A percentile compares a stretch with the other conserved stretches of the same genome.
Evolutionary conservation across 371 early-diverging fungal genomes (phyloP).

Genomic region (Nematocida ausubeli): DNA sequence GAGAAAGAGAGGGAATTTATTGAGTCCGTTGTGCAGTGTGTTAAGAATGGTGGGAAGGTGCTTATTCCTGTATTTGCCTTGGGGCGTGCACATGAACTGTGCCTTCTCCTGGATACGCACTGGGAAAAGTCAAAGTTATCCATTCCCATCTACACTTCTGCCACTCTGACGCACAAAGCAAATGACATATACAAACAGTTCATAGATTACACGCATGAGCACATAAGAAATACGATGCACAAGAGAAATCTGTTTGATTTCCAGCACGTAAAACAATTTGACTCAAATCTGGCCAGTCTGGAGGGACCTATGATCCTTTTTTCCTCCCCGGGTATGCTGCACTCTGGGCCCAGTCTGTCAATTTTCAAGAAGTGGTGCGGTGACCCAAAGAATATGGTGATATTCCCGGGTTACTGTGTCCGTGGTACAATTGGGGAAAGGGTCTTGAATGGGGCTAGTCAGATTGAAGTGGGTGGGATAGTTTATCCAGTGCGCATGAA

Average conservation of each 20-base stretch:
- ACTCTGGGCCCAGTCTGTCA: slow-evolving; percentile 73
- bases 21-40: slow-evolving; percentile 79
- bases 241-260: slow-evolving; percentile 84
- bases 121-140: slow-evolving; percentile 83
- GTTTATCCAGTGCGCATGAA: slow-evolving; percentile 80
- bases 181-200: slow-evolving; percentile 83
- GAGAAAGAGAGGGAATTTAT: slow-evolving; percentile 83
- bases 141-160: slow-evolving; percentile 82
- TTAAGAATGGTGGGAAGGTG: slow-evolving; percentile 79
- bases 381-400: slow-evolving; percentile 80
- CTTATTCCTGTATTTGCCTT: slow-evolving; percentile 88
- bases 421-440: slow-evolving; percentile 87
- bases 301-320: slow-evolving; percentile 84
- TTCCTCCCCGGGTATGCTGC: slow-evolving; percentile 80
- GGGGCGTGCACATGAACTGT: slow-evolving; percentile 88
- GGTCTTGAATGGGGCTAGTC: slow-evolving; percentile 85
- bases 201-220: slow-evolving; percentile 87
- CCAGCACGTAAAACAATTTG: slow-evolving; percentile 79
- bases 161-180: slow-evolving; percentile 84
- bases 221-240: slow-evolving; percentile 75
- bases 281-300: slow-evolving; percentile 71
- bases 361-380: slow-evolving; percentile 82
- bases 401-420: slow-evolving; percentile 77
- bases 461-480: slow-evolving; percentile 81
- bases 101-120: slow-evolving; percentile 81